phyloP scores from a whole-genome alignment of 2,329 filamentous ascomycete species.

The Akanthomyces muscarius region DNA sequence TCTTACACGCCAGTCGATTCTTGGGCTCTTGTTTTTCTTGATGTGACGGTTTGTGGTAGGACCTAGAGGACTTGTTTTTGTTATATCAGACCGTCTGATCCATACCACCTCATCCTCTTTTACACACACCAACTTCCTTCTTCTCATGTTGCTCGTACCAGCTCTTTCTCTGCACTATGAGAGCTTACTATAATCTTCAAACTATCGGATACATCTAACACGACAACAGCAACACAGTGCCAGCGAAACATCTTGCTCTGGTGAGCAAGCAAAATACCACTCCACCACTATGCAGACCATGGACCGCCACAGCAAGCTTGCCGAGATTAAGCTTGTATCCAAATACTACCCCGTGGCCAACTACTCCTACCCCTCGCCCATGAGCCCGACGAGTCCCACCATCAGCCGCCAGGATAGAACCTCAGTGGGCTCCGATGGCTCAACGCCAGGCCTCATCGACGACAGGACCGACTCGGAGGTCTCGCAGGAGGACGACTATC shows the following conservation, averaged over 20 bases:
- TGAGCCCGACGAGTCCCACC: conserved; percentile 15
- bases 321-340: conserved; percentile 36
- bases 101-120: neutral
- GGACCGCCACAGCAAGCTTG: conserved; percentile 35
- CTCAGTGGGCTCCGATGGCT: conserved; percentile 44
- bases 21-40: conserved; percentile 7
- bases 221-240: neutral
- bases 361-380: conserved; percentile 36
- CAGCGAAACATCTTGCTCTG: neutral
- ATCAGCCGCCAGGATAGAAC: conserved; percentile 31
- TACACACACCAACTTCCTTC: neutral
- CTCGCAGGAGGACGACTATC: conserved; percentile 48
- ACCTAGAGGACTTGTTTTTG: neutral
- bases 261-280: neutral
- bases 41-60: neutral
- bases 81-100: conserved; percentile 10
- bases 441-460: conserved; percentile 47
- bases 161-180: neutral
- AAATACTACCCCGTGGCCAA: conserved; percentile 39
- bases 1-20: conserved; percentile 4
- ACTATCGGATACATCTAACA: neutral
- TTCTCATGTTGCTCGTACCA: neutral
- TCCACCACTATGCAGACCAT: conserved; percentile 24
- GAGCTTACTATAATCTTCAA: neutral
- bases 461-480: conserved; percentile 48